phyloP scores from a whole-genome alignment of 1,139 yeast species.

The Protomyces inouyei region DNA sequence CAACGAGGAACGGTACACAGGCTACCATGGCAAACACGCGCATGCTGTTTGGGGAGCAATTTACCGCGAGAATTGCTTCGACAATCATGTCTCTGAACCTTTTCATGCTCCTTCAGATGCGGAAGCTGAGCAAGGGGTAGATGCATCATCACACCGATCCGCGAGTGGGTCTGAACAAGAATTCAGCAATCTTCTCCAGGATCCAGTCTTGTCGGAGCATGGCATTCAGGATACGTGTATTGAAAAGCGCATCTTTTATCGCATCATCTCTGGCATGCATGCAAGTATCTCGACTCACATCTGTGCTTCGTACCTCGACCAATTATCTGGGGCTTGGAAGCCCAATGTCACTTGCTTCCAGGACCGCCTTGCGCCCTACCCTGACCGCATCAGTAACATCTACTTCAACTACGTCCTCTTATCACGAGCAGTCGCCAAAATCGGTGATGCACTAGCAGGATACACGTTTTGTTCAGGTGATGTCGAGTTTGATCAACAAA shows the following conservation, averaged over 20 bases:
- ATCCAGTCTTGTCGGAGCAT: conserved; percentile 14
- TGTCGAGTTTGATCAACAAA: conserved; percentile 32
- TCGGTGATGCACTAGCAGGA: conserved; percentile 48
- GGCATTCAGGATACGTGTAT: conserved; percentile 43
- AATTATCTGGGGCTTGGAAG: conserved; percentile 70
- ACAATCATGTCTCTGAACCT: conserved; percentile 32
- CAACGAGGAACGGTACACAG: conserved; percentile 95
- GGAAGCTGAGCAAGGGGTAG: not conserved
- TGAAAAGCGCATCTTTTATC: conserved; percentile 82
- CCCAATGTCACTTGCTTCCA: conserved; percentile 79
- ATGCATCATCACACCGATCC: not conserved
- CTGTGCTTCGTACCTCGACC: conserved; percentile 74
- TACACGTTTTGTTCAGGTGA: conserved; percentile 50
- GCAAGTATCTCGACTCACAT: conserved; percentile 92
- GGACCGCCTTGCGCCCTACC: conserved; percentile 82
- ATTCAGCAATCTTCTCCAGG: conserved; percentile 7
- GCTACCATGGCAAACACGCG: conserved; percentile 90
- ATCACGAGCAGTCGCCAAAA: conserved; percentile 70
- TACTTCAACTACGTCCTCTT: conserved; percentile 90
- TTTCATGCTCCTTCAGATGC: conserved; percentile 34
- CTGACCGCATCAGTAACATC: conserved; percentile 82
- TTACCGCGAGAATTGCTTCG: conserved; percentile 84
- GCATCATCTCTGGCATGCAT: conserved; percentile 88
- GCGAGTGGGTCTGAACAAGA: not conserved
- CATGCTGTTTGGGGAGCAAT: conserved; percentile 90